Evolutionary conservation across 2,329 filamentous ascomycete genomes (phyloP), one percentile per base, ranked within the genome.

Genomic region (Fusarium pseudonygamai): DNA sequence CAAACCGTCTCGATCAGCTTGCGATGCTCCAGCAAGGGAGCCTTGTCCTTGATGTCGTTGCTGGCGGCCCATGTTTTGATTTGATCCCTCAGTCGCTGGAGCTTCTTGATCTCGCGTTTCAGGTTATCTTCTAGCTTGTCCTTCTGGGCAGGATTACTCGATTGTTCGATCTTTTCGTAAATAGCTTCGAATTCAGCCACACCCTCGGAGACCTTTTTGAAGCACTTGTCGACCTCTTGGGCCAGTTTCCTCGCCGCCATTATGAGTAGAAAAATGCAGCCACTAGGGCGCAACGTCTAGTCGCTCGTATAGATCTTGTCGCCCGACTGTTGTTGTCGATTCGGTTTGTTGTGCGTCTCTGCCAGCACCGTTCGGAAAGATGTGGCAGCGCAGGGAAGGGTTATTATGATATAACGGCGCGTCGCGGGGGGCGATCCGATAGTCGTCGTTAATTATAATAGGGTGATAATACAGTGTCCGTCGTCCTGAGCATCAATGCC

Each of bases 11-110:
- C 96, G 84, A 99, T 99, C 82, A 97, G 89, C 85, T 95, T 96
- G 82, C 96, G 90, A 84, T 99, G 92, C 80, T 99, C 96, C 80
- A 98, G 85, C 81, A 99, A 85, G 78, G 96, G 96, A 82, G 93
- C 93, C 88, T 99, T 99, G 87, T 99, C 96, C 88, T 99, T 99
- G 90, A 99, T 97, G 82, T 99, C 96, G 87, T 97, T 97, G 84
- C 94, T 95, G 65, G 95, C 93, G 7, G 96, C 95, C 96, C 96
- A 99, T 88, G 96, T 97, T 87, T 99, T 99, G 87, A 99, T 98
- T 87, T 98, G 96, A 83, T 99, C 96, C 80, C 96, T 93, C 83
- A 96, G 92, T 79, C 96, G 90, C 84, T 99, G 96, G 64, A 99
- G 91, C 89, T 99, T 99, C 91, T 99, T 99, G 89, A 98, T 98